A percentile compares a stretch with the other conserved stretches of the same genome.
Evolutionary conservation across 78 protist species (phyloP).

Genomic region (Paulinella micropora): DNA sequence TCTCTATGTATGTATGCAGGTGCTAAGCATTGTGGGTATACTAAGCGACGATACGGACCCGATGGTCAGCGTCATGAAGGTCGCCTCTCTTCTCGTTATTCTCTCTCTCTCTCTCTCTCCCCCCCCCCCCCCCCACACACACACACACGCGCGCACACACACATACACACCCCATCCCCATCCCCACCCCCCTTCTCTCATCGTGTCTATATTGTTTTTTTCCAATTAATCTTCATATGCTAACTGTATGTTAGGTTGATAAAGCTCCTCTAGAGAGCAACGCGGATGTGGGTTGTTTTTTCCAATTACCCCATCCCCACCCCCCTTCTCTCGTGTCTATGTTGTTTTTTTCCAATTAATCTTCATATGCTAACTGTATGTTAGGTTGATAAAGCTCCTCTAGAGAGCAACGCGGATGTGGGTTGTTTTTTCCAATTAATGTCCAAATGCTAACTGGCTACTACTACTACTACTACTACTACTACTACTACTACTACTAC

Average conservation of each 20-base stretch:
- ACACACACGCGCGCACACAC: no score
- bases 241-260: conserved; percentile 86
- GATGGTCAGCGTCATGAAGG: conserved; percentile 95
- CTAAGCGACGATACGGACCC: conserved; percentile 90
- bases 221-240: no score
- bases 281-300: conserved; percentile 97
- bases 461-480: not conserved
- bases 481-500: not conserved
- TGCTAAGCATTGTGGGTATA: conserved; percentile 74
- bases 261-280: conserved; percentile 90
- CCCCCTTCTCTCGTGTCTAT: no score
- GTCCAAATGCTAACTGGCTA: no score
- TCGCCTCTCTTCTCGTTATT: no score
- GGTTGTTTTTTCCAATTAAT: no score
- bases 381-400: conserved; percentile 89
- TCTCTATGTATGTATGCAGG: no score
- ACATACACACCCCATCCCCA: no score
- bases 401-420: conserved; percentile 91
- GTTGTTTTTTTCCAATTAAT: no score
- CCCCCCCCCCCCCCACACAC: no score
- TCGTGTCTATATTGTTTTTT: no score
- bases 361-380: conserved; percentile 89
- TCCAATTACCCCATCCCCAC: conserved; percentile 81
- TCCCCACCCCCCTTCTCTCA: no score
- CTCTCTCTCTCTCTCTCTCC: not conserved